Conservation (phyloP, 495 filamentous ascomycete genomes). For the Lepraria neglecta region DNA sequence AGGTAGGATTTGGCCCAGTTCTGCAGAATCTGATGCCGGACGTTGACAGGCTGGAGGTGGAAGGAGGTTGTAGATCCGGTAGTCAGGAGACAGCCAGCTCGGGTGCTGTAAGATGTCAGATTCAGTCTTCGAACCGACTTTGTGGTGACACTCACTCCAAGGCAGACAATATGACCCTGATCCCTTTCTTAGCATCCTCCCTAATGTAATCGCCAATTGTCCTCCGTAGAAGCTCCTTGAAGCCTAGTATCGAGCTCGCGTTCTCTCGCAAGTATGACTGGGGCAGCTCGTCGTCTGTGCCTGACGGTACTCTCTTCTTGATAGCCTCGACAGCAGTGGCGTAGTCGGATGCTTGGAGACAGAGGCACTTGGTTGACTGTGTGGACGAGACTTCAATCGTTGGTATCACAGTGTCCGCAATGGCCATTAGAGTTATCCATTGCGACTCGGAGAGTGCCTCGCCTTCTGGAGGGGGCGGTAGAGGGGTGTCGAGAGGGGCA, state of each 20-base stretch:
- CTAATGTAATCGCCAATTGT: slow-evolving; percentile 40
- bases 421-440: slow-evolving; percentile 50
- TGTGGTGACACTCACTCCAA: slow-evolving; percentile 43
- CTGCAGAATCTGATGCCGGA: slow-evolving; percentile 55
- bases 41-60: slow-evolving; percentile 53
- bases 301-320: slow-evolving; percentile 28
- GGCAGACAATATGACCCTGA: slow-evolving; percentile 46
- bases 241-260: slow-evolving; percentile 42
- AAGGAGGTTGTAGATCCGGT: slow-evolving; percentile 60
- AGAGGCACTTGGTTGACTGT: slow-evolving; percentile 16
- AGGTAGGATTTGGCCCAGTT: slow-evolving; percentile 55
- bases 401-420: slow-evolving; percentile 52
- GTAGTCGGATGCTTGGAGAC: slow-evolving; percentile 35
- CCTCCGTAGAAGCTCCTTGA: slow-evolving; percentile 42
- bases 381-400: slow-evolving; percentile 38
- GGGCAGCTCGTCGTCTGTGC: slow-evolving; percentile 33
- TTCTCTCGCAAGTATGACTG: slow-evolving; percentile 45
- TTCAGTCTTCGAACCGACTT: neutral
- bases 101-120: slow-evolving; percentile 44
- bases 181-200: slow-evolving; percentile 44
- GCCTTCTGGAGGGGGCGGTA: slow-evolving; percentile 37
- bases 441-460: slow-evolving; percentile 44
- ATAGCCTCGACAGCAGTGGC: slow-evolving; percentile 34
- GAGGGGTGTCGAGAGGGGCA: slow-evolving; percentile 39
- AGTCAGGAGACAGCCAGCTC: slow-evolving; percentile 58